phyloP scores from a whole-genome alignment of 2,329 filamentous ascomycete genomes.

The Aspergillus tamarii region DNA sequence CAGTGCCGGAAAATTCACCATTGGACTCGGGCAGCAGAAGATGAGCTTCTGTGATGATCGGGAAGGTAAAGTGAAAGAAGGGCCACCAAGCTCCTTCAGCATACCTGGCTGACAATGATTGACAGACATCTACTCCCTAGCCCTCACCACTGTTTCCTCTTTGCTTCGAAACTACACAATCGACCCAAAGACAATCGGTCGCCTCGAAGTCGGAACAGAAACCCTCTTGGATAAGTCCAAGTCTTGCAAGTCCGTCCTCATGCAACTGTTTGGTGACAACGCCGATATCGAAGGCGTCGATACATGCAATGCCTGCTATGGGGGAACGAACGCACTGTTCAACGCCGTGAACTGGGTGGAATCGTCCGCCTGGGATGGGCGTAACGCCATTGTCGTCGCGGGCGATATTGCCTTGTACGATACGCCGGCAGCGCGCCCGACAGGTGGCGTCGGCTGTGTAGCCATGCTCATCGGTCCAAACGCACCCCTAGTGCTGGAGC shows the following conservation, averaged over 20 bases:
- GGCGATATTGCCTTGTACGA: constrained; percentile 85
- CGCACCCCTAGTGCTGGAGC: constrained; percentile 75
- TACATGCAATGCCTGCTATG: constrained; percentile 84
- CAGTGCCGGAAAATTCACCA: constrained; percentile 81
- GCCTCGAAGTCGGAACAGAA: constrained; percentile 83
- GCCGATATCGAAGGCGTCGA: constrained; percentile 83
- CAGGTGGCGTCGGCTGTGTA: constrained; percentile 77
- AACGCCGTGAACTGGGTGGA: constrained; percentile 85
- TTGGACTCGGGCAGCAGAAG: constrained; percentile 86
- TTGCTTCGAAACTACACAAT: constrained; percentile 83
- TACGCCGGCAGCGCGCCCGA: constrained; percentile 79
- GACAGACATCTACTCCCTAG: constrained; percentile 83
- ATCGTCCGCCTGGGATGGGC: constrained; percentile 83
- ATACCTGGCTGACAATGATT: constrained; percentile 15
- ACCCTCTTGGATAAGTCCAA: constrained; percentile 88
- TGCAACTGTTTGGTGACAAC: constrained; percentile 85
- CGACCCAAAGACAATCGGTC: constrained; percentile 75
- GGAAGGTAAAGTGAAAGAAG: constrained; percentile 64
- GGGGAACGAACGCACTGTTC: constrained; percentile 81
- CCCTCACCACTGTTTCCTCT: constrained; percentile 75
- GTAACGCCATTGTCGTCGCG: constrained; percentile 76
- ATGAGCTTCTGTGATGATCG: constrained; percentile 92
- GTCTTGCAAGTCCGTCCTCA: constrained; percentile 84
- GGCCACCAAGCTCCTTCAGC: too few species aligned
- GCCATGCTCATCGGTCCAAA: constrained; percentile 79